phyloP scores from a whole-genome alignment of 208 protist species.

The Herpetomonas samuelpessoai region DNA sequence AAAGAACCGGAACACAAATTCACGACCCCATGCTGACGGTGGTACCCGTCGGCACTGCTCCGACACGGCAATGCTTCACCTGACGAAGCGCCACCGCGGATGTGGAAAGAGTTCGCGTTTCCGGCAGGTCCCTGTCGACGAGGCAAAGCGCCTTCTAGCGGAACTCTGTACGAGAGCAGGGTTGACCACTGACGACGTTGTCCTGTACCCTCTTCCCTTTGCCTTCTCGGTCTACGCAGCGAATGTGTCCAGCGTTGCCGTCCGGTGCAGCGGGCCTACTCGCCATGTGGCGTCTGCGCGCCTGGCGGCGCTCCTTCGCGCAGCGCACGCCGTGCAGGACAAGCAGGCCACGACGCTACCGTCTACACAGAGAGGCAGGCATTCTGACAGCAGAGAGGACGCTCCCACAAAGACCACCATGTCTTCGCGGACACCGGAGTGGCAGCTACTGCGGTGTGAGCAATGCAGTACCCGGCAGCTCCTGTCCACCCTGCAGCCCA shows the following conservation, averaged over 20 bases:
- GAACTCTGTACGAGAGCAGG: not conserved
- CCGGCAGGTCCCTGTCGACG: not conserved
- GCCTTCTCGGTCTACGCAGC: slow-evolving; percentile 14
- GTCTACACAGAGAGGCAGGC: no score
- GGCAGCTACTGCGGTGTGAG: slow-evolving; percentile 5
- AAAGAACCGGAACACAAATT: not conserved
- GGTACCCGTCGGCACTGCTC: not conserved
- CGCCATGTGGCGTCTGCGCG: not conserved
- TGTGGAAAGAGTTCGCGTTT: not conserved
- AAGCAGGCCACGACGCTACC: slow-evolving; percentile 3
- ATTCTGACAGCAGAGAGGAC: no score
- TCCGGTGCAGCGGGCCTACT: slow-evolving; percentile 9
- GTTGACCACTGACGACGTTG: slow-evolving; percentile 1
- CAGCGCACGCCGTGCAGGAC: slow-evolving; percentile 3
- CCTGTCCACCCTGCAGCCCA: slow-evolving; percentile 14
- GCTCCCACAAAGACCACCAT: no score
- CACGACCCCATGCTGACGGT: no score
- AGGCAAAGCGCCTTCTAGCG: not conserved
- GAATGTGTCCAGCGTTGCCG: slow-evolving; percentile 4
- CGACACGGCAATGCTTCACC: not conserved
- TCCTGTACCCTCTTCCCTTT: slow-evolving; percentile 9
- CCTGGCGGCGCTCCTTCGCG: not conserved
- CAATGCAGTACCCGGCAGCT: slow-evolving; percentile 6
- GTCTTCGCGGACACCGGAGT: not conserved
- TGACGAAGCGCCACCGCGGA: not conserved